Base-by-base conservation (phyloP, 202 grass and related monocot genomes). In the Bolboschoenoplectus hybrid region DNA sequence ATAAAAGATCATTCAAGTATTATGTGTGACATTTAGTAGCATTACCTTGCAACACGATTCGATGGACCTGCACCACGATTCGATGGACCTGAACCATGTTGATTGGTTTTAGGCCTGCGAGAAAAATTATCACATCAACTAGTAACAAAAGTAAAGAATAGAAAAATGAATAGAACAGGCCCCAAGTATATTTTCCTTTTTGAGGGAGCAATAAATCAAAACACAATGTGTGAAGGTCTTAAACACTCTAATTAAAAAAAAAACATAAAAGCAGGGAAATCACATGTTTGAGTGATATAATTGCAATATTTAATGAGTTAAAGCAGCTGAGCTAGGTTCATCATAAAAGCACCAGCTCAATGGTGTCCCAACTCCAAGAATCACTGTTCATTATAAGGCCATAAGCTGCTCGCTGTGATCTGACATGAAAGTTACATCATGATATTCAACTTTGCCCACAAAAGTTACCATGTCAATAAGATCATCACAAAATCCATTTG, bases 11-110 rank as follows among this genome's bases (percentile, higher is more conserved):
- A 66, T 57, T 49, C 39, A 46, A 47, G 38, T 26, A 65, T 14
- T 39, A 38, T 17, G 20, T 58, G 0, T 40, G 35, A 40, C 40
- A 45, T 81, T 9, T 16, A 82, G 44, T 53, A 67, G n/a, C 3
- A 2, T 60, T 95, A 98, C 95, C 91, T 85, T 46, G 95, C 79
- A 87, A 90, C 16, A 58, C 64, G 92, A 88, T 67, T 89, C 70
- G 85, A 91, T 57, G 88, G 83, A 74, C 87, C 85, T 66, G 88
- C 49, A 10, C 71, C 81, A 78, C 47, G 83, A 84, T 87, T 79
- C 74, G 85, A 91, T 60, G 89, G 85, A 80, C 87, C 85, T 57
- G 88, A 56, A 11, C 72, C 82, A 79, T 83, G 90, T 80, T 50
- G 83, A 87, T 88, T 85, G 77, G 90, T 84, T 66, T 86, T 81